Base-by-base conservation (phyloP, 78 protist genomes). In the Speleostelium caveatum region DNA sequence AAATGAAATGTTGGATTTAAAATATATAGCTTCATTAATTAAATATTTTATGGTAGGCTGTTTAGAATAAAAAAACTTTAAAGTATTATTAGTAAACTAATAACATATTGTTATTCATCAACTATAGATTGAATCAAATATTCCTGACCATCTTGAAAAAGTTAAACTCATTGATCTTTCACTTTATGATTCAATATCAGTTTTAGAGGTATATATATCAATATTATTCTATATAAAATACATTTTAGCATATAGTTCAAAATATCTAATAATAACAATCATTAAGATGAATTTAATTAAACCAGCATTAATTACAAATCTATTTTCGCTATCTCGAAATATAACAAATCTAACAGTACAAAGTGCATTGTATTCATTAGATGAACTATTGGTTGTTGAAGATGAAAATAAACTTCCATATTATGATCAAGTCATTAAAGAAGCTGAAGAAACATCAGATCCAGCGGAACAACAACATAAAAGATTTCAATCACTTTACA, bases 361-460 rank as follows among this genome's bases (percentile, higher is more conserved):
- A 26, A 17, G 51, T 36, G 42, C 90, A 42, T 42, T 80, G 21
- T 68, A 80, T 42, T 80, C 90, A 58, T 59, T 80, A 53, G 90
- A 80, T 32, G 90, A 80, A 22, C 32, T 80, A 73, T 41, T 80
- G 2, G 28, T 80, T 39, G 90, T 80, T 17, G 90, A 80, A 28
- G 90, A 80, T 69, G 90, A 80, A 42, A 35, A 17, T 7, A 58
- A 32, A 58, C 36, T 80, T 42, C 73, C 67, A 60, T 32, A 41
- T 24, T 80, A 42, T 42, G 28, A 55, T 17, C 39, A 36, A 30
- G 28, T 42, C 3, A 19, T 17, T 26, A 16, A 19, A 19, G 5
- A 35, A 24, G 32, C 7, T 19, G 36, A 28, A 61, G 62, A 76
- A 22, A 16, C 22, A 19, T 24, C 30, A 8, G 86, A 76, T 62